Conservation (phyloP, 139 green algal genomes). For the Coelastrella sp. region DNA sequence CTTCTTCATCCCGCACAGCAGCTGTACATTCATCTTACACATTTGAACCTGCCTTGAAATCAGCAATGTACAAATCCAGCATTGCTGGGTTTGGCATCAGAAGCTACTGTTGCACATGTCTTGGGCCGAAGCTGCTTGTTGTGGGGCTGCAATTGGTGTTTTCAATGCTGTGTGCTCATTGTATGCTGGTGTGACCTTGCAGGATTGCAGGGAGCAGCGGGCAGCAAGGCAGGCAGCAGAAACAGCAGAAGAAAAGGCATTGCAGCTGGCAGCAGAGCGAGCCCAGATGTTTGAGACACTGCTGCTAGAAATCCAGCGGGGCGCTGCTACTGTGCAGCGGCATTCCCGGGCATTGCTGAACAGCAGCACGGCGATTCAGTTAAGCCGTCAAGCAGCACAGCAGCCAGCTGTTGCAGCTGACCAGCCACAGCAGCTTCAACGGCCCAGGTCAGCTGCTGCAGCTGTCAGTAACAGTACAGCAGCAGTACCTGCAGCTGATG, state of each 20-base stretch:
- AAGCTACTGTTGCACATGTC: too few species aligned
- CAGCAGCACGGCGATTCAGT: background rate
- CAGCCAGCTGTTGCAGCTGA: background rate
- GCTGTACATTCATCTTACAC: too few species aligned
- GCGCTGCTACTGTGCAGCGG: background rate
- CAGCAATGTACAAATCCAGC: too few species aligned
- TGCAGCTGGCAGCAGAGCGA: background rate
- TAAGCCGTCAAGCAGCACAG: background rate
- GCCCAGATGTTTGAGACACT: conserved; percentile 19
- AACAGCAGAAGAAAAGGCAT: background rate
- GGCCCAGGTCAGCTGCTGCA: background rate
- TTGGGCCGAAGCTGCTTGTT: too few species aligned
- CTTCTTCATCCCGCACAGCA: too few species aligned
- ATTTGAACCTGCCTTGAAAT: too few species aligned
- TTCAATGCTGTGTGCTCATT: background rate
- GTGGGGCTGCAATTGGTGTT: background rate
- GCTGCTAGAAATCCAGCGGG: background rate
- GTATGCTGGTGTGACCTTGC: background rate
- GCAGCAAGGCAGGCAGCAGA: conserved; percentile 10
- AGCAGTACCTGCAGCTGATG: background rate
- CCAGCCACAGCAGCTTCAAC: background rate
- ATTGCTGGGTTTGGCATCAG: too few species aligned
- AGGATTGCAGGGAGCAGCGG: background rate
- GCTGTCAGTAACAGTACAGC: background rate
- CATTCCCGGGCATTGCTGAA: background rate